A percentile compares a stretch with the other conserved stretches of the same genome.
Evolutionary conservation across 495 filamentous ascomycete species (phyloP).

Genomic region (Glonium stellatum): DNA sequence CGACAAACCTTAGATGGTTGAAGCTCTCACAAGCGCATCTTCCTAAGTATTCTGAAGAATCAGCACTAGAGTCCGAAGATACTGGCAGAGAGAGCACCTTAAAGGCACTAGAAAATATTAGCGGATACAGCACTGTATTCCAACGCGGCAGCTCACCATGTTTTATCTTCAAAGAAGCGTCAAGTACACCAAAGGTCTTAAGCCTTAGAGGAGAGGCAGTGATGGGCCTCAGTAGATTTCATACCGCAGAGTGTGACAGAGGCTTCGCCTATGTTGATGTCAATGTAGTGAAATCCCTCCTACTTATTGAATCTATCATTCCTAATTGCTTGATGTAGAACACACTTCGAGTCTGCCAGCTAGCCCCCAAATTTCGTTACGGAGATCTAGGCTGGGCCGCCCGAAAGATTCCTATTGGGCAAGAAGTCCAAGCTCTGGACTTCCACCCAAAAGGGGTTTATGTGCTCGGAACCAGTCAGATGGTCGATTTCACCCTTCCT

Average conservation of each 20-base stretch:
- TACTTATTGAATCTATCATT: neutral
- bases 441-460: conserved; percentile 74
- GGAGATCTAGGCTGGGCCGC: conserved; percentile 63
- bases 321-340: conserved; percentile 41
- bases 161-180: conserved; percentile 72
- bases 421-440: conserved; percentile 64
- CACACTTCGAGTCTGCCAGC: conserved; percentile 57
- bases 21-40: conserved; percentile 62
- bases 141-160: conserved; percentile 68
- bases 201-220: conserved; percentile 57
- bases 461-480: conserved; percentile 61
- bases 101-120: conserved; percentile 56
- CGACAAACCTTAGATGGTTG: conserved; percentile 55
- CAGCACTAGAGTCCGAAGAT: conserved; percentile 35
- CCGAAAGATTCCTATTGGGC: conserved; percentile 58
- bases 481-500: conserved; percentile 68
- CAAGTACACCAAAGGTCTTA: conserved; percentile 67
- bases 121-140: conserved; percentile 71
- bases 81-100: conserved; percentile 46
- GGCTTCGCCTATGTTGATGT: conserved; percentile 77
- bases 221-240: conserved; percentile 61
- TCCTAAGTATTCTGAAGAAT: conserved; percentile 45
- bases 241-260: conserved; percentile 63
- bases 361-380: conserved; percentile 58
- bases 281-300: conserved; percentile 34